These are phyloP conservation scores for Quercus lobata DNA, from an alignment of 331 rosid species.

Conservation along the genomic window DNA sequence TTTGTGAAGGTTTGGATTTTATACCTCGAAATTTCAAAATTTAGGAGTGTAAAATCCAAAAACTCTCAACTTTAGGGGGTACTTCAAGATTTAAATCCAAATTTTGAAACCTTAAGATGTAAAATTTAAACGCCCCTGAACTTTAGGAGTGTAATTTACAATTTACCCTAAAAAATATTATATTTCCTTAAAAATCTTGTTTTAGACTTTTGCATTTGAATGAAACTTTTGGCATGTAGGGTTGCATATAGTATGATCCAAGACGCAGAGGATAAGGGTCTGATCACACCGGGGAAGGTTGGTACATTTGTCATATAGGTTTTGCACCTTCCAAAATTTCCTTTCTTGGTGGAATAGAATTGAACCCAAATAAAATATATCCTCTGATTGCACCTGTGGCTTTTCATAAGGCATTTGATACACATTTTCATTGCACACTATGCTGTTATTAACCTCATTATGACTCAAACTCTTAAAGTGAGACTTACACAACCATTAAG, in stretches of 20 bases:
- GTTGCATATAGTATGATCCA: conserved; percentile 76
- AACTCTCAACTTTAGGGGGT: no score
- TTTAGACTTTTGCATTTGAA: background rate
- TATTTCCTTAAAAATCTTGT: background rate
- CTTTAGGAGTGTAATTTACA: rapidly evolving
- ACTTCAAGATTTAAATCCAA: no score
- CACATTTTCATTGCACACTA: background rate
- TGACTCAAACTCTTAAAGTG: background rate
- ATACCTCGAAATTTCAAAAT: no score
- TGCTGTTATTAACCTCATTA: no score
- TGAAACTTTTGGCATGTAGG: conserved; percentile 33
- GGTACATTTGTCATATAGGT: background rate
- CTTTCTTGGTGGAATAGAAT: background rate
- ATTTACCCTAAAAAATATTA: no score
- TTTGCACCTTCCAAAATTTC: background rate
- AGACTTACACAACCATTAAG: background rate
- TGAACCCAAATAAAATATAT: background rate
- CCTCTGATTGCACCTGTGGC: background rate
- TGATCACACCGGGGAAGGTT: conserved; percentile 86
- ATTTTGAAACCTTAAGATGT: rapidly evolving
- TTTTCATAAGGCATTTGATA: background rate
- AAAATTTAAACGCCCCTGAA: rapidly evolving
- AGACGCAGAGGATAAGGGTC: conserved; percentile 83
- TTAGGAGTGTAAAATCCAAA: no score
- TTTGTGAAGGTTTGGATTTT: no score